These are phyloP conservation scores for Penicillium bovifimosum DNA, from an alignment of 495 filamentous ascomycete genomes.

Conservation along the genomic window DNA sequence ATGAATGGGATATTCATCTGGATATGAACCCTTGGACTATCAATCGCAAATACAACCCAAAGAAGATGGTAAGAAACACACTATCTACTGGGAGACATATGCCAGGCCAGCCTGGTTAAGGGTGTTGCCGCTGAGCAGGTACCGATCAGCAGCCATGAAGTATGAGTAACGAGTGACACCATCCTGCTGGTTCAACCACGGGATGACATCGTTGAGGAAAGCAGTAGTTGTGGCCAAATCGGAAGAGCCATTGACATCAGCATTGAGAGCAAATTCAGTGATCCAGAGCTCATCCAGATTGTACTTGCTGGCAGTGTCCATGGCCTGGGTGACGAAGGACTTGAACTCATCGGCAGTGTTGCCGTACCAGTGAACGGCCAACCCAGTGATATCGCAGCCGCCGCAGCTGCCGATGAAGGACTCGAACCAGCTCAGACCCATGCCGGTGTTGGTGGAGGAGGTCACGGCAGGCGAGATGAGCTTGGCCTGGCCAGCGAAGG, in stretches of 20 bases:
- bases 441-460: constrained; percentile 48
- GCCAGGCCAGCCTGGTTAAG: constrained; percentile 24
- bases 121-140: constrained; percentile 22
- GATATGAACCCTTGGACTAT: no score
- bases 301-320: constrained; percentile 38
- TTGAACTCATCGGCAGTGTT: constrained; percentile 48
- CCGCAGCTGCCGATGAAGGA: constrained; percentile 55
- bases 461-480: constrained; percentile 74
- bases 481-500: constrained; percentile 56
- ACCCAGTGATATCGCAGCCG: constrained; percentile 58
- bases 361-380: constrained; percentile 70
- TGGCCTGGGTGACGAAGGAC: constrained; percentile 49
- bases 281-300: constrained; percentile 63
- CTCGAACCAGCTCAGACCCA: constrained; percentile 60
- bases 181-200: constrained; percentile 60
- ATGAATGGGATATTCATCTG: background rate
- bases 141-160: constrained; percentile 57
- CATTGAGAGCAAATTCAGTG: constrained; percentile 62
- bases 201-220: constrained; percentile 53
- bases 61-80: background rate
- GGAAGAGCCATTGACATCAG: constrained; percentile 38
- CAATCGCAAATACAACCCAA: no score
- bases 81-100: constrained; percentile 10
- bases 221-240: constrained; percentile 37
- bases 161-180: constrained; percentile 72